Evolutionary conservation across 179 eudicot genomes (phyloP), one percentile per base, ranked within the genome.

Genomic region (Silene coronaria): DNA sequence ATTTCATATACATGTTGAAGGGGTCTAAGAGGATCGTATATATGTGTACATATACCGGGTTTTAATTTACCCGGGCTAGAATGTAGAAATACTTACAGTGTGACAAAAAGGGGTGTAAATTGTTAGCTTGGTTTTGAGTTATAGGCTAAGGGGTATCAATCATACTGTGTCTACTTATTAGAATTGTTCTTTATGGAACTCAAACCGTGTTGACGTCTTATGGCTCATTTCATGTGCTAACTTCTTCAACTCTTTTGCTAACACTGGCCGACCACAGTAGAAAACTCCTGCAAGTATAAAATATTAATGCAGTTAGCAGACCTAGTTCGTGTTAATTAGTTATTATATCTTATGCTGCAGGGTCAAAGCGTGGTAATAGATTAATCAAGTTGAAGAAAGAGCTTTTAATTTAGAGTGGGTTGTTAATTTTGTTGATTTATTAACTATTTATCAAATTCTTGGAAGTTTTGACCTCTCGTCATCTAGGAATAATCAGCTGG

Each of bases 101-200:
- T 38, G 72, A 65, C 82, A 77, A 76, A 81, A 81, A 78, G 53
- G 22, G 51, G 73, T 69, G 79, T 70, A 42, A 8, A 45, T 70
- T 34, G 48, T 74, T 78, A 67, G 75, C 23, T 71, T 72, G 76
- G 48, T 6, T 48, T 48, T 36, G 51, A 63, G 62, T 53, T 57
- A 26, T 58, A 36, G 57, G 57, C 27, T 71, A 67, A 34, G 34
- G 16, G n/a, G 4, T 61, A 30, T 6, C 14, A 11, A 19, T 22
- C 65, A 6, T 23, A 28, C 23, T 60, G 64, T 60, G 72, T 55
- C 64, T 83, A 67, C 57, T 63, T 75, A 71, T 28, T 80, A 91
- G 86, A 94, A 94, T 75, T 88, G 88, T 81, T 92, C 97, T 80
- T 92, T 91, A 91, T 90, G 98, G 80, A 94, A 94, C 78, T 94